Percentiles rank a stretch among this genome's conserved stretches.
phyloP scores from a whole-genome alignment of 768 basidiomycete species.

The Kwoniella bestiolae region DNA sequence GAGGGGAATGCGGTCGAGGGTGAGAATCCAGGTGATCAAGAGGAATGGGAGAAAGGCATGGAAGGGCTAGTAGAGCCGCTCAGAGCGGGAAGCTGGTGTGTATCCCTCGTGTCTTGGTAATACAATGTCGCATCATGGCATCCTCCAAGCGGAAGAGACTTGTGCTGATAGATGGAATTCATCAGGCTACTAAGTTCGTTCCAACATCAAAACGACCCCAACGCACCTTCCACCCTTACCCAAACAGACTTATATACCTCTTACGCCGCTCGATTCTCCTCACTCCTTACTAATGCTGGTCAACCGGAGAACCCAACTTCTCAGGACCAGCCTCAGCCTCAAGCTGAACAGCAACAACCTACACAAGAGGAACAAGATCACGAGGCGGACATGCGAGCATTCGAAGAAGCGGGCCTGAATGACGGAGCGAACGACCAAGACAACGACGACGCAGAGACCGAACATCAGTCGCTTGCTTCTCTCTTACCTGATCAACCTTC shows the following conservation, averaged over 20 bases:
- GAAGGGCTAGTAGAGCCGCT: slow-evolving; percentile 49
- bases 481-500: slow-evolving; percentile 10
- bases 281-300: slow-evolving; percentile 16
- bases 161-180: not conserved
- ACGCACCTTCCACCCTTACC: slow-evolving; percentile 16
- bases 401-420: slow-evolving; percentile 20
- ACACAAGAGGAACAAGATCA: slow-evolving; percentile 9
- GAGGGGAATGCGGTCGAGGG: slow-evolving; percentile 12
- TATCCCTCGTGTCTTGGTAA: slow-evolving; percentile 3
- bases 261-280: slow-evolving; percentile 47
- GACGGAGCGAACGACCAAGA: not conserved
- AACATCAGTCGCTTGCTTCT: slow-evolving; percentile 9
- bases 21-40: slow-evolving; percentile 9
- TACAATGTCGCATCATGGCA: no score
- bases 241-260: slow-evolving; percentile 51
- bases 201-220: slow-evolving; percentile 31
- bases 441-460: not conserved
- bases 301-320: slow-evolving; percentile 6
- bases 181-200: slow-evolving; percentile 37
- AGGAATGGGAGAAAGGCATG: slow-evolving; percentile 29
- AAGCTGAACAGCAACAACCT: not conserved
- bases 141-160: not conserved
- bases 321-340: not conserved
- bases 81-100: slow-evolving; percentile 48
- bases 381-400: slow-evolving; percentile 10